Conservation (phyloP, 768 basidiomycete species). For the Leccinum truebloodii region DNA sequence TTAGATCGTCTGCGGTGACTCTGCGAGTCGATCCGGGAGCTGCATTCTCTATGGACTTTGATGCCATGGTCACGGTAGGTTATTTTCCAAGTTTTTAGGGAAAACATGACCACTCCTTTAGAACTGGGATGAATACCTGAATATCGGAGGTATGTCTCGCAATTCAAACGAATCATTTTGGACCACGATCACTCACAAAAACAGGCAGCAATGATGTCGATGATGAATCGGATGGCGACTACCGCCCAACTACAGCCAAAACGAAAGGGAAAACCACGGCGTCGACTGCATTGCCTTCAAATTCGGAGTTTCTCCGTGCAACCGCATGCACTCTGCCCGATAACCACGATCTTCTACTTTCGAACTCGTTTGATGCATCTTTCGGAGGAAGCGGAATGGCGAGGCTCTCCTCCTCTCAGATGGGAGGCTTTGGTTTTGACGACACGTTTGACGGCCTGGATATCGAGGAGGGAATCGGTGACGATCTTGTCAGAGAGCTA, state of each 20-base stretch:
- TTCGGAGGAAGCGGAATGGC: constrained; percentile 42
- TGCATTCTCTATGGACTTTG: constrained; percentile 58
- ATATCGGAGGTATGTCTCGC: constrained; percentile 42
- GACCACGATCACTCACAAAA: neutral
- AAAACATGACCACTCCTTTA: constrained; percentile 21
- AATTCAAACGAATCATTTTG: neutral
- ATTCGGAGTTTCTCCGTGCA: constrained; percentile 48
- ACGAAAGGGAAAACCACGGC: constrained; percentile 28
- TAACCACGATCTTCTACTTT: constrained; percentile 65
- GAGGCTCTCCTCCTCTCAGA: constrained; percentile 56
- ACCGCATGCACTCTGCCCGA: constrained; percentile 69
- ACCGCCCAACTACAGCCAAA: constrained; percentile 38
- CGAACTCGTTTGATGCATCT: constrained; percentile 65
- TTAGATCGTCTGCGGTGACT: constrained; percentile 52
- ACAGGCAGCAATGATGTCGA: constrained; percentile 17
- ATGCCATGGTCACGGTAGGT: constrained; percentile 63
- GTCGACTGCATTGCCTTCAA: constrained; percentile 26
- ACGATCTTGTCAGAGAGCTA: constrained; percentile 74
- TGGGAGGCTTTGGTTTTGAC: constrained; percentile 48
- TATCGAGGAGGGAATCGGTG: constrained; percentile 61
- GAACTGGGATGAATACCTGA: constrained; percentile 67
- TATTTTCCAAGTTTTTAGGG: neutral
- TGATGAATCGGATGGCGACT: constrained; percentile 50
- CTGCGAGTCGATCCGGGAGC: constrained; percentile 51
- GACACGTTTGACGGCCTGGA: constrained; percentile 62